A percentile compares a stretch with the other conserved stretches of the same genome.
phyloP scores from a whole-genome alignment of 129 eudicot species.

The carrot (Daucus carota) region DH1_v3.0 NC_030386.2:37982501-37983000 shows the following conservation, averaged over 20 bases:
- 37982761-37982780: neutral
- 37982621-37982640: conserved; percentile 47
- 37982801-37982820: conserved; percentile 91
- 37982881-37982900: neutral
- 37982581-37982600: conserved; percentile 45
- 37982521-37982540: neutral
- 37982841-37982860: conserved; percentile 48
- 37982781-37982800: conserved; percentile 33
- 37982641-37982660: conserved; percentile 66
- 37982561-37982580: neutral
- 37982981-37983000: neutral
- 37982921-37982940: neutral
- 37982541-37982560: neutral
- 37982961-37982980: neutral
- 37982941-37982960: neutral
- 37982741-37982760: neutral
- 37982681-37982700: conserved; percentile 84
- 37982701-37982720: conserved; percentile 59
- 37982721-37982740: neutral
- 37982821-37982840: conserved; percentile 62
- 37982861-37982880: conserved; percentile 49
- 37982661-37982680: conserved; percentile 89
- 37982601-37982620: conserved; percentile 59
- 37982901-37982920: neutral
- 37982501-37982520: neutral